Evolutionary conservation across 805 yeast genomes (phyloP).

Genomic region (Lipomyces anomalus): DNA sequence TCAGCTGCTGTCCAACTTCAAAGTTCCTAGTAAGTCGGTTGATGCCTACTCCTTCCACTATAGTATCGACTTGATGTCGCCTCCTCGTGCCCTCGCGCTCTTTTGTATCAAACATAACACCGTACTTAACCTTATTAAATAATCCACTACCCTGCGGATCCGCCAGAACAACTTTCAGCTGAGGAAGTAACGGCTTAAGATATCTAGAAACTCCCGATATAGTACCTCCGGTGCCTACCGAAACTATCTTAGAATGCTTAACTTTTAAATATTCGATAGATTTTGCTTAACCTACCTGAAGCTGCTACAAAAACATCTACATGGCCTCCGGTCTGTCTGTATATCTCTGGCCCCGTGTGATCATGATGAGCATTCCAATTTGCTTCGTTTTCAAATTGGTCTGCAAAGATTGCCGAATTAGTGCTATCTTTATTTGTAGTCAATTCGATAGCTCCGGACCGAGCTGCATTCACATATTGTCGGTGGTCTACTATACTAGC

Average conservation of each 20-base stretch:
- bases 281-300: slow-evolving; percentile 51
- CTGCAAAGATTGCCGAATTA: slow-evolving; percentile 59
- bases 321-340: slow-evolving; percentile 56
- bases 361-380: slow-evolving; percentile 81
- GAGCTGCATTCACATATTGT: slow-evolving; percentile 88
- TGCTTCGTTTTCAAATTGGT: slow-evolving; percentile 89
- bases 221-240: slow-evolving; percentile 96
- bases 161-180: slow-evolving; percentile 58
- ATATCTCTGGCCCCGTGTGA: slow-evolving; percentile 93
- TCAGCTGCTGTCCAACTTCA: slow-evolving; percentile 56
- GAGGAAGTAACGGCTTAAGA: slow-evolving; percentile 48
- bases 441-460: slow-evolving; percentile 61
- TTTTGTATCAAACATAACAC: slow-evolving; percentile 86
- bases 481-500: slow-evolving; percentile 91
- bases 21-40: slow-evolving; percentile 83
- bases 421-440: too few species aligned
- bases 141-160: slow-evolving; percentile 97
- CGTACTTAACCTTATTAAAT: slow-evolving; percentile 73
- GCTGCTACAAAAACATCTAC: slow-evolving; percentile 82
- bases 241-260: too few species aligned
- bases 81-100: slow-evolving; percentile 92
- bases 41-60: slow-evolving; percentile 90
- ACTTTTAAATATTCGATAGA: too few species aligned
- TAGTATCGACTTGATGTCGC: slow-evolving; percentile 92
- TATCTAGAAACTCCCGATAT: slow-evolving; percentile 83